Evolutionary conservation across 257 asterid species (phyloP).

Genomic region (Datura wrightii): DNA sequence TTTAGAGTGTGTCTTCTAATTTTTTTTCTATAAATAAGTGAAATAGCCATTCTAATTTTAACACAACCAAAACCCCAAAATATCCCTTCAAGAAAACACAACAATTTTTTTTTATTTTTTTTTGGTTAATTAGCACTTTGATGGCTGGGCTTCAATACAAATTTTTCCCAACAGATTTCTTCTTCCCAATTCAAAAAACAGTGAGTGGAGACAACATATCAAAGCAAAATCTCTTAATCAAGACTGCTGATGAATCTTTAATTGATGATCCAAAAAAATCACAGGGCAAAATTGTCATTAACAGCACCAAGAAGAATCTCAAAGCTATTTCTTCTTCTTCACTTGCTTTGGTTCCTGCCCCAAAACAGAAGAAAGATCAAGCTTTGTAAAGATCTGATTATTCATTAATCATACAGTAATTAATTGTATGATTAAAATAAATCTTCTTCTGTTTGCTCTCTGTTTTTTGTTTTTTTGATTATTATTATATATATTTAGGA

Average conservation of each 20-base stretch:
- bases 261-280: slow-evolving; percentile 36
- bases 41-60: background rate
- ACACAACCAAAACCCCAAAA: background rate
- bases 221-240: slow-evolving; percentile 42
- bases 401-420: background rate
- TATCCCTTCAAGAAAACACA: background rate
- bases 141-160: slow-evolving; percentile 71
- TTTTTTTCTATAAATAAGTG: slow-evolving; percentile 14
- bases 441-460: background rate
- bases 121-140: slow-evolving; percentile 17
- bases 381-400: background rate
- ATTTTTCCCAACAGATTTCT: slow-evolving; percentile 65
- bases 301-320: slow-evolving; percentile 41
- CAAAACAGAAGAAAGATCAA: slow-evolving; percentile 36
- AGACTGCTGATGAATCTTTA: slow-evolving; percentile 38
- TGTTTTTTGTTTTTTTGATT: background rate
- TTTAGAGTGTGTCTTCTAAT: background rate
- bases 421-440: background rate
- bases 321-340: slow-evolving; percentile 44
- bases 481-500: background rate
- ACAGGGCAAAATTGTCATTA: slow-evolving; percentile 27
- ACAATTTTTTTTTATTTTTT: background rate
- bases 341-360: slow-evolving; percentile 39
- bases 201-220: slow-evolving; percentile 36
- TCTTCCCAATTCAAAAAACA: slow-evolving; percentile 49